These are phyloP conservation scores for Zasmidium angulare DNA, from an alignment of 2,329 filamentous ascomycete genomes.

Conservation along the genomic window DNA sequence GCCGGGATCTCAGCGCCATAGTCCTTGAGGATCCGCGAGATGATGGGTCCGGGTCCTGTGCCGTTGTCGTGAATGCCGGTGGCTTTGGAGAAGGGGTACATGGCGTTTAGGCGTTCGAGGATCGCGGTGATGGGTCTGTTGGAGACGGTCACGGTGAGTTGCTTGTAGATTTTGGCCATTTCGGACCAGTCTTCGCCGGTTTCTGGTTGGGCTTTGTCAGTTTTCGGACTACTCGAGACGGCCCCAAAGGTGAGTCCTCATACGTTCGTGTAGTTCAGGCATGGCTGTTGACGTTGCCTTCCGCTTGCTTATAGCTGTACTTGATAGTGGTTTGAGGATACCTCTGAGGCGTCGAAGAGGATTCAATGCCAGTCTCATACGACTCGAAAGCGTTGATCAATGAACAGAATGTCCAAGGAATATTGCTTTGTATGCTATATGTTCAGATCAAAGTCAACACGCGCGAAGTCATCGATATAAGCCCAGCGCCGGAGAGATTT, in stretches of 20 bases:
- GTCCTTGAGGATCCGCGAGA: slow-evolving; percentile 24
- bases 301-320: not conserved
- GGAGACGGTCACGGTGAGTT: slow-evolving; percentile 18
- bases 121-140: slow-evolving; percentile 23
- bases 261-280: not conserved
- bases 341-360: not conserved
- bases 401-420: not conserved
- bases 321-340: not conserved
- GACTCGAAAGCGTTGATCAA: not conserved
- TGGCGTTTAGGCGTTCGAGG: slow-evolving; percentile 27
- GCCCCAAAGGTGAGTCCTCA: not conserved
- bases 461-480: not conserved
- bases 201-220: not conserved
- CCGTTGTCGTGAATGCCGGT: slow-evolving; percentile 35
- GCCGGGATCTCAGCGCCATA: slow-evolving; percentile 24
- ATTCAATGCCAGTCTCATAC: not conserved
- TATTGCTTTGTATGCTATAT: not conserved
- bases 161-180: slow-evolving; percentile 25
- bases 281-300: not conserved
- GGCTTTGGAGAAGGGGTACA: slow-evolving; percentile 28
- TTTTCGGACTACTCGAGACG: not conserved
- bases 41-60: slow-evolving; percentile 33
- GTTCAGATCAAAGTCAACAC: not conserved
- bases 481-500: not conserved
- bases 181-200: slow-evolving; percentile 25